Evolutionary conservation across 768 basidiomycete species (phyloP), one percentile per base, ranked within the genome.

Genomic region (Boletellus sp.): DNA sequence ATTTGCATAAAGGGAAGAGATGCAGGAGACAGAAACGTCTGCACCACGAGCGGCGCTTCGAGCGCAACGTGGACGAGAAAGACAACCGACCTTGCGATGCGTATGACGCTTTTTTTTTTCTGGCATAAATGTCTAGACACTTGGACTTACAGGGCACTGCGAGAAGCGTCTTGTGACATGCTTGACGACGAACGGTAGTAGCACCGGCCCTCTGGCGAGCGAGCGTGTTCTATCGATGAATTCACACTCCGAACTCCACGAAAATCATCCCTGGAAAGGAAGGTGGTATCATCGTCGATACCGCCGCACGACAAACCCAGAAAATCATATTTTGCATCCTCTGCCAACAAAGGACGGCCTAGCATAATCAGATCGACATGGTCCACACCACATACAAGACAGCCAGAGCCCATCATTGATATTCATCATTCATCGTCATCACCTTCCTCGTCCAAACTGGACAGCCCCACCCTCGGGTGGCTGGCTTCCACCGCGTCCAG

Each of bases 61-160:
- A 91, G 72, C 6, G 84, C 87, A 58, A 90, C 79, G 59, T 93
- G 90, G 24, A 92, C 69, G 34, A 93, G 72, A 68, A 92, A 93
- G 2, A 90, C 75, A 17, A 71, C 68, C 4, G 89, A 79, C 11
- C 85, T 87, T 42, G 48, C 1, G 26, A 34, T 4, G 17, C 6
- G 19, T 38, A 24, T 33, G 23, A 42, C 38, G 20, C 13, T 24
- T 36, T 22, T 28, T n/a, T n/a, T n/a, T n/a, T n/a, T n/a, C n/a
- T 19, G 19, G 19, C 17, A 28, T 13, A 4, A 17, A 20, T 42
- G 15, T 41, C 11, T 12, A 12, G 16, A 26, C 2, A 11, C 2
- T 23, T 31, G 48, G 4, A 59, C 76, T 59, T 55, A 78, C 76
- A 77, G 47, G 26, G 76, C 76, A 50, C 73, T 75, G 41, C 70